Percentiles rank a stretch among this genome's conserved stretches.
phyloP scores from a whole-genome alignment of 1,139 yeast genomes.

The Pneumocystis jirovecii region DNA sequence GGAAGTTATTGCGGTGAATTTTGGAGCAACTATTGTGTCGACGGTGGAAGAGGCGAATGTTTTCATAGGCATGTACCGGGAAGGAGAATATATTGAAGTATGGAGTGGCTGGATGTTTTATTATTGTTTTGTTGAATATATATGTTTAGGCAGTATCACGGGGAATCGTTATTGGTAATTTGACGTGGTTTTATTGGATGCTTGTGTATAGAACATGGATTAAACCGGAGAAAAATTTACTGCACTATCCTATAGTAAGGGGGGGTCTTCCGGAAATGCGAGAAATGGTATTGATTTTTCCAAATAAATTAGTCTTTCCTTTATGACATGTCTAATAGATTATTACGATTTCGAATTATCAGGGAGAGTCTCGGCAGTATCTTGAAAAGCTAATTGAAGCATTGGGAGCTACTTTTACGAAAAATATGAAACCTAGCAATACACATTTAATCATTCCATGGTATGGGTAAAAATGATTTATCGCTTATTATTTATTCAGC shows the following conservation, averaged over 20 bases:
- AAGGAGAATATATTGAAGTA: constrained; percentile 36
- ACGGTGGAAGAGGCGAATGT: constrained; percentile 32
- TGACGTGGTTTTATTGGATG: constrained; percentile 62
- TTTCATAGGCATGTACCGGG: constrained; percentile 52
- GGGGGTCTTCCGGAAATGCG: constrained; percentile 39
- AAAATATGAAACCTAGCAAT: constrained; percentile 48
- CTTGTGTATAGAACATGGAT: constrained; percentile 42
- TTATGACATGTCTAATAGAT: constrained; percentile 22
- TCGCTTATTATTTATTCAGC: constrained; percentile 11
- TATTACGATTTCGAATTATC: constrained; percentile 62
- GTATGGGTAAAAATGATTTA: neutral
- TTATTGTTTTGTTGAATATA: no score
- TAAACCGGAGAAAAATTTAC: constrained; percentile 40
- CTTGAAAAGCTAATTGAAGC: constrained; percentile 48
- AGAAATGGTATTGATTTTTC: constrained; percentile 10
- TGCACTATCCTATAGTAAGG: constrained; percentile 59
- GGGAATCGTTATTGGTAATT: constrained; percentile 40
- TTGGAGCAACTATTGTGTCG: constrained; percentile 30
- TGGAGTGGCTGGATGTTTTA: neutral
- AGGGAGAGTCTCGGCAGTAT: constrained; percentile 70
- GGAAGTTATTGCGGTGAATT: constrained; percentile 23
- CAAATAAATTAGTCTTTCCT: neutral
- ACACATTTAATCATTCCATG: constrained; percentile 59
- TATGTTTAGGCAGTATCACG: constrained; percentile 20
- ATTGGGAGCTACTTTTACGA: constrained; percentile 66